Base-by-base conservation (phyloP, 2,329 filamentous ascomycete species). In the Rhynchosporium graminicola region DNA sequence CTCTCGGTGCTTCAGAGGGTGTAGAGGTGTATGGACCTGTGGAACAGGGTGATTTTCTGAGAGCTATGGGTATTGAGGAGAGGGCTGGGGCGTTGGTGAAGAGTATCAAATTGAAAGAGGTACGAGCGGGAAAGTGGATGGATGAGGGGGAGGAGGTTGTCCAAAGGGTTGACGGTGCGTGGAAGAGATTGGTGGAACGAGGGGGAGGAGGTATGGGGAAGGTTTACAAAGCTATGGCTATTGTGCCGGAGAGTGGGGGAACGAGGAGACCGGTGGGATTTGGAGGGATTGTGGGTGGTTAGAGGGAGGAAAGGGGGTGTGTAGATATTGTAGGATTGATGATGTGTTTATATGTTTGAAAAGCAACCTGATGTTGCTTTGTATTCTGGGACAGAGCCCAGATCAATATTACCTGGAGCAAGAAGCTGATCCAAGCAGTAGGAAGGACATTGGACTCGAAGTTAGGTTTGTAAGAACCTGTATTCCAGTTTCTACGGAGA, bases 1-100 rank as follows among this genome's bases (percentile, higher is more conserved):
- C 93, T 0, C 82, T 91, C 51, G 79, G 83, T 45, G 90, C 90
- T 0, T 93, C 88, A 67, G 83, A 87, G 1, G 89, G 87, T 1
- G 87, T 98, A 3, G 95, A 99, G 76, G 91, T 97, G 6, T 93
- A 98, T 72, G 95, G 95, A 0, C 95, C 95, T 0, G 87, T 97
- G 1, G 86, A 92, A 65, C 95, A 99, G 77, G 91, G 86, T 0
- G 80, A 83, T 45, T 99, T 96, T 75, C 77, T 99, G 45, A 82
- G 83, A 50, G 80, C 82, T 2, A 90, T 99, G 88, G 95, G 95
- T 0, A 93, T 97, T 63, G 81, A 83, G 65, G 87, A 96, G 77
- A 83, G 93, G 58, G 91, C 89, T 50, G 81, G 87, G 69, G 83
- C 87, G 74, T 75, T 97, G 56, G 77, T 86, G 43, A 82, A 80